Percentiles rank a stretch among this genome's conserved stretches.
Conservation (phyloP, 352 stramenopile genomes). For the Globisporangium solare region DNA sequence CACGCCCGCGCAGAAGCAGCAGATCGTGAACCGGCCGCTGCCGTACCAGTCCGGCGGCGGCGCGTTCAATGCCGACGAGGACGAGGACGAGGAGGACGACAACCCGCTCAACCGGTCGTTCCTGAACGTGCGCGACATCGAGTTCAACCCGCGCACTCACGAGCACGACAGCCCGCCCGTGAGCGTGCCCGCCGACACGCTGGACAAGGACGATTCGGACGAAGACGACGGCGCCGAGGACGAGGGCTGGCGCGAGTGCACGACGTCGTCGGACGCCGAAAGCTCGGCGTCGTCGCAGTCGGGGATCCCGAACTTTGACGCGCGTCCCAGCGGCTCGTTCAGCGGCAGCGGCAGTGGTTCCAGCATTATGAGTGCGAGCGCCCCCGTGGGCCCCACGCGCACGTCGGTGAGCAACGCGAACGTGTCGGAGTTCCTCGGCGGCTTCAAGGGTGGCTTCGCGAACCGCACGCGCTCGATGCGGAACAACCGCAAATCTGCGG, state of each 20-base stretch:
- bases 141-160: constrained; percentile 22
- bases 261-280: neutral
- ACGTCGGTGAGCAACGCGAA: constrained; percentile 38
- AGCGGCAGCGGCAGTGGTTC: constrained; percentile 3
- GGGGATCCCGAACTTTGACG: neutral
- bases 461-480: constrained; percentile 40
- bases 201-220: neutral
- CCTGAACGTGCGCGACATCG: constrained; percentile 47
- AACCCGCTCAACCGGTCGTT: constrained; percentile 45
- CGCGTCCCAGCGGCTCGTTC: constrained; percentile 3
- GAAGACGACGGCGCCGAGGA: constrained; percentile 17
- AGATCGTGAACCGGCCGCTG: constrained; percentile 18
- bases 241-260: constrained; percentile 15
- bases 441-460: constrained; percentile 50
- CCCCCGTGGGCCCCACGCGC: constrained; percentile 29
- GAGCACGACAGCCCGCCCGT: constrained; percentile 6
- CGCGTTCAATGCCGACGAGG: constrained; percentile 12
- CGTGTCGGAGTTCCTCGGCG: constrained; percentile 62
- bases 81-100: constrained; percentile 47
- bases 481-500: constrained; percentile 35
- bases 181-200: constrained; percentile 8
- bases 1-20: constrained; percentile 3
- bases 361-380: neutral
- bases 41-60: constrained; percentile 5
- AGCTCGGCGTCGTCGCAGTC: too few species aligned